A percentile compares a stretch with the other conserved stretches of the same genome.
Conservation (phyloP, 2,329 filamentous ascomycete genomes). For the Trichocomaceae sp. region DNA sequence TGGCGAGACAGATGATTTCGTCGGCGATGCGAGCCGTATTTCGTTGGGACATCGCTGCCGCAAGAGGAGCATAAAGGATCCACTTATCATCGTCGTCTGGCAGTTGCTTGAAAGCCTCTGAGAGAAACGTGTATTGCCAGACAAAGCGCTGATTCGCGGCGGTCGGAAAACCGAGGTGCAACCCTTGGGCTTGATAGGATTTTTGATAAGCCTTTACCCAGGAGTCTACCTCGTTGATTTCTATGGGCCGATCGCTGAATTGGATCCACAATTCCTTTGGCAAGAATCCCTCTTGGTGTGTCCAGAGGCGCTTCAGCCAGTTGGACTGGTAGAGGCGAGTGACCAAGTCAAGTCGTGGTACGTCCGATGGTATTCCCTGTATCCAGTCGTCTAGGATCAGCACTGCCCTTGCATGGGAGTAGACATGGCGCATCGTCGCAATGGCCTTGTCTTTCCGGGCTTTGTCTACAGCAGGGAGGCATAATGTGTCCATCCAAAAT, state of each 20-base stretch:
- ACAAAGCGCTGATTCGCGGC: background rate
- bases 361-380: constrained; percentile 9
- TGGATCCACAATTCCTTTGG: constrained; percentile 12
- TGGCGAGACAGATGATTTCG: constrained; percentile 14
- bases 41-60: constrained; percentile 11
- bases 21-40: constrained; percentile 13
- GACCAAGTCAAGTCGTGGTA: constrained; percentile 10
- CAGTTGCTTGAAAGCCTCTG: background rate
- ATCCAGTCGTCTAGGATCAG: constrained; percentile 18
- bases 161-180: background rate
- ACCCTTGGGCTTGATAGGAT: background rate
- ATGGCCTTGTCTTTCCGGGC: constrained; percentile 9
- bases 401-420: constrained; percentile 13
- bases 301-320: constrained; percentile 16
- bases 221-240: background rate
- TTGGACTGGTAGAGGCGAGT: constrained; percentile 15
- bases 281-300: constrained; percentile 16
- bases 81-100: constrained; percentile 3
- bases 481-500: constrained; percentile 20
- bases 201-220: background rate
- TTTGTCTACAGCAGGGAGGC: constrained; percentile 13
- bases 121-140: background rate
- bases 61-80: constrained; percentile 9
- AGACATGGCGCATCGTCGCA: constrained; percentile 14
- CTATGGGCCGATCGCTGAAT: constrained; percentile 10